These are phyloP conservation scores for Piper betle DNA, from an alignment of 164 flowering plant species.

Conservation along the genomic window DNA sequence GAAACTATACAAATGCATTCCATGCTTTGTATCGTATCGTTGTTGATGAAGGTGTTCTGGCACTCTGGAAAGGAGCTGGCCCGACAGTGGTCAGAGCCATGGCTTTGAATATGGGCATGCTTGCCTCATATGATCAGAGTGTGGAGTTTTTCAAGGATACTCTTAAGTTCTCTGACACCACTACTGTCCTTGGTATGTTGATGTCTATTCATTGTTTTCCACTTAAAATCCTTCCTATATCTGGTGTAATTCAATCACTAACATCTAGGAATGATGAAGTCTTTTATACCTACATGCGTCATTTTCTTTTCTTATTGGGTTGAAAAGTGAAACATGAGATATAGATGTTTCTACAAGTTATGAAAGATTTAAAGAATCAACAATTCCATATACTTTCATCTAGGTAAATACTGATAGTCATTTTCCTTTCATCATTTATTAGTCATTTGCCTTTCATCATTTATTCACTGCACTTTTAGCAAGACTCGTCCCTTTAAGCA, in stretches of 20 bases:
- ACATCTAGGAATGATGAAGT: not conserved
- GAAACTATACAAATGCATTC: conserved; percentile 83
- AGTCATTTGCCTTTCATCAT: no score
- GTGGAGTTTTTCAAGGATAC: conserved; percentile 71
- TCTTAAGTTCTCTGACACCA: conserved; percentile 59
- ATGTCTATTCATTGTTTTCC: not conserved
- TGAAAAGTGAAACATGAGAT: no score
- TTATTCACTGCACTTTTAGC: no score
- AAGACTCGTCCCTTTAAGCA: no score
- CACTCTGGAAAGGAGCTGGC: conserved; percentile 97
- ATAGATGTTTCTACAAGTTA: not conserved
- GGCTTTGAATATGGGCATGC: conserved; percentile 98
- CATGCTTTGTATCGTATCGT: conserved; percentile 73
- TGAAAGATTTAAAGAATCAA: no score
- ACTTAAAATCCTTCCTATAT: no score
- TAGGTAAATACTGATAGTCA: no score
- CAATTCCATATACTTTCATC: no score
- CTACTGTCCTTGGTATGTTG: conserved; percentile 58
- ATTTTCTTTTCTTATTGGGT: not conserved
- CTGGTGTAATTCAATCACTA: no score
- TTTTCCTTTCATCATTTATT: no score
- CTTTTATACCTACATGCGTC: not conserved
- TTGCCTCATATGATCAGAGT: conserved; percentile 93
- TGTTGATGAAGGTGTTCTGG: conserved; percentile 82
- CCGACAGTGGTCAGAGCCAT: conserved; percentile 96